Evolutionary conservation across 2,329 filamentous ascomycete genomes (phyloP).

Genomic region (Exophiala dermatitidis): DNA sequence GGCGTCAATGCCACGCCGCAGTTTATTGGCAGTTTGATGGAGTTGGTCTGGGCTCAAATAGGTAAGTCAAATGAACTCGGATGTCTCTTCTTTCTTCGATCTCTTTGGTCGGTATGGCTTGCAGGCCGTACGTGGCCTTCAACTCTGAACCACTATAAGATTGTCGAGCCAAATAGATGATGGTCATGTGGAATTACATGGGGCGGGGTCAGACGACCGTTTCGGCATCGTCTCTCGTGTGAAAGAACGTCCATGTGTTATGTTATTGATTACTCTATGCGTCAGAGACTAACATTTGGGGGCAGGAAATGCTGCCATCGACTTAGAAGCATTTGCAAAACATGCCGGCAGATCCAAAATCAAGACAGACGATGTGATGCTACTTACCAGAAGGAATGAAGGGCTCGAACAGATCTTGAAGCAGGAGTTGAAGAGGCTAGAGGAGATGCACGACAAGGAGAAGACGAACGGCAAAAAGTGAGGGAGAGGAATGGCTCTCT

Average conservation of each 20-base stretch:
- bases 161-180: too few species aligned
- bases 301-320: constrained; percentile 49
- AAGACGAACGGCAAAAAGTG: constrained; percentile 6
- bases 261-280: too few species aligned
- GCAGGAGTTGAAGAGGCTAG: constrained; percentile 17
- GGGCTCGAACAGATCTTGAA: constrained; percentile 67
- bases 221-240: too few species aligned
- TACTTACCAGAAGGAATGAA: constrained; percentile 80
- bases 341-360: constrained; percentile 78
- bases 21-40: constrained; percentile 77
- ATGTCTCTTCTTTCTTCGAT: too few species aligned
- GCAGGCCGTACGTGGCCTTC: too few species aligned
- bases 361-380: constrained; percentile 76
- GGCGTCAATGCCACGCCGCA: constrained; percentile 84
- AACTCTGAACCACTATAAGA: too few species aligned
- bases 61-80: constrained; percentile 45
- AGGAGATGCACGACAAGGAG: constrained; percentile 21
- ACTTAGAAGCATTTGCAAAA: constrained; percentile 59
- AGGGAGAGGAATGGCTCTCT: too few species aligned
- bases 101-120: too few species aligned
- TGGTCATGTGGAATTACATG: too few species aligned
- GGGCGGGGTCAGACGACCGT: too few species aligned
- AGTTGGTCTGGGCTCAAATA: constrained; percentile 81
- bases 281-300: too few species aligned
- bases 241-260: too few species aligned